Evolutionary conservation across 768 basidiomycete species (phyloP).

Genomic region (Boletus fagicola): DNA sequence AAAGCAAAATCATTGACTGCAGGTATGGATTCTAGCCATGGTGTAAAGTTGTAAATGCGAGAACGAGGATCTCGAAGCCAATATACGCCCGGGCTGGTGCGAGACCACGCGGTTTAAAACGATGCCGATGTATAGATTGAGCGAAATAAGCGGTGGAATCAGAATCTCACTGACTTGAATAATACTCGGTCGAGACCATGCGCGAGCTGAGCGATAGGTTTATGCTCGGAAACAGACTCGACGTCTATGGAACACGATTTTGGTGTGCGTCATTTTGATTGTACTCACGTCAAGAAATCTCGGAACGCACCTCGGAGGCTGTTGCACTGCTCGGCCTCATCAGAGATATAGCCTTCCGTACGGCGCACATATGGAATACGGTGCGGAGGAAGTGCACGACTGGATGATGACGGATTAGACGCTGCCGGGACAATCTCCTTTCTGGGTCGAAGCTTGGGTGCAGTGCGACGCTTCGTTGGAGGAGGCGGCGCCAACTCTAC

Average conservation of each 20-base stretch:
- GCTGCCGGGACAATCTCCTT: conserved; percentile 2
- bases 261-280: neutral
- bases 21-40: conserved; percentile 70
- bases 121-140: neutral
- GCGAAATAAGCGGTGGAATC: neutral
- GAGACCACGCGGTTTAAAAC: neutral
- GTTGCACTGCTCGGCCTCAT: neutral
- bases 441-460: neutral
- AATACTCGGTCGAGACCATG: conserved; percentile 69
- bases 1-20: conserved; percentile 83
- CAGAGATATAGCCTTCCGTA: conserved; percentile 26
- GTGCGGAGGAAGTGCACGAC: conserved; percentile 22
- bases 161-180: conserved; percentile 58
- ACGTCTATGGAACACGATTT: conserved; percentile 38
- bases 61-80: conserved; percentile 87
- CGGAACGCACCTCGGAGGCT: conserved; percentile 19
- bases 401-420: conserved; percentile 3
- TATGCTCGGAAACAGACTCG: conserved; percentile 40
- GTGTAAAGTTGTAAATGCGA: conserved; percentile 80
- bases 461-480: neutral
- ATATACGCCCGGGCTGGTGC: conserved; percentile 76
- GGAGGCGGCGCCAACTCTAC: conserved; percentile 18
- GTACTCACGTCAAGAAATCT: neutral
- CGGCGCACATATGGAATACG: conserved; percentile 27
- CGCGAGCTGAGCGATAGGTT: conserved; percentile 59